Evolutionary conservation across 768 basidiomycete species (phyloP), one percentile per base, ranked within the genome.

Genomic region (Boletus vermiculosoides): DNA sequence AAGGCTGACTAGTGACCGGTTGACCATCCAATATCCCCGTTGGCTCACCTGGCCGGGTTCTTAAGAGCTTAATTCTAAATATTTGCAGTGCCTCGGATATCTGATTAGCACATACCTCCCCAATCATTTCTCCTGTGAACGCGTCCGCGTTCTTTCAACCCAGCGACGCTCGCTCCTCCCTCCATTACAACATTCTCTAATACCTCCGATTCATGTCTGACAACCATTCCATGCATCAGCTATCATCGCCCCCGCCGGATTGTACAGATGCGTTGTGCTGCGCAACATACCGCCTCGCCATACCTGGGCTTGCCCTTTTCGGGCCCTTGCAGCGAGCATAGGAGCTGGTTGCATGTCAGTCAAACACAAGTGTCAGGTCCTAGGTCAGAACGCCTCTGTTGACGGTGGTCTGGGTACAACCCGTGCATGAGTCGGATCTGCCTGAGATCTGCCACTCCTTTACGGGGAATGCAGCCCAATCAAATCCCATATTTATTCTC

Each of bases 51-150:
- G 49, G 37, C 53, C 66, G 64, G 64, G 61, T 60, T 58, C 56
- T 66, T 61, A n/a, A n/a, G 71, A 73, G 71, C 63, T 66, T 73
- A 71, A 73, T 68, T 30, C 25, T 5, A 25, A 25, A 25, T 25
- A 25, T 25, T 25, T 25, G 25, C 25, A 25, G 5, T 25, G 25
- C 25, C 25, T 25, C 25, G 25, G 25, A 25, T 25, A 25, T 25
- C 25, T 25, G 25, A 25, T 25, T 25, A 5, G 28, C 28, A 30
- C 28, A 57, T 51, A 20, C 45, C 6, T 15, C 56, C 48, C 48
- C 61, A 66, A 70, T 63, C 66, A 65, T 57, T 52, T 18, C 23
- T 48, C 55, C 59, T 68, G 60, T 68, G 68, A 57, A 53, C 58
- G 44, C 58, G 54, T 56, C 36, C 37, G 40, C 10, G 5, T 7